Evolutionary conservation across 495 filamentous ascomycete genomes (phyloP), one percentile per base, ranked within the genome.

Genomic region (Aspergillus asperescens): DNA sequence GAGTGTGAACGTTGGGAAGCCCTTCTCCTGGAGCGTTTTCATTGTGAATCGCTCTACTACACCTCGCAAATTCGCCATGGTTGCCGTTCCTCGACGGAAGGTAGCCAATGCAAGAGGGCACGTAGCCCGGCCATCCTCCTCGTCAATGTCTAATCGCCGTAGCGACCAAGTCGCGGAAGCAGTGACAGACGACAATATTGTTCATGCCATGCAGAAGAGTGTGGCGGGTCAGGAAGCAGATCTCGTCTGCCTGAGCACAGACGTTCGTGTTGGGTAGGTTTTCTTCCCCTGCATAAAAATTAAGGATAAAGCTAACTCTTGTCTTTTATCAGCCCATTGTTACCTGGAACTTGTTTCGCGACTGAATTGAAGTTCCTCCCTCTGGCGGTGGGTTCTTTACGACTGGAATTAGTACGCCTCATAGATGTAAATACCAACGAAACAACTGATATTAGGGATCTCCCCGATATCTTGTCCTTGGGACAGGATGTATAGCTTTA

Each of bases 11-110:
- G 80, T 89, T 3, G 89, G 90, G 4, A 80, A 89, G 32, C 78
- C 82, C 10, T 95, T 97, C 64, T 69, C 73, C n/a, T 96, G 91
- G 92, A 77, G 80, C 34, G 81, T 95, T 16, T 90, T 95, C 62
- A 82, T 97, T 18, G 86, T 95, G 44, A 97, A 97, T 65, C 85
- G 87, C 29, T 85, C 80, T 24, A 64, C 71, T 38, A 64, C 74
- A 20, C 69, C 84, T 24, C 83, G 88, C 8, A 94, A 91, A 61
- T 80, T 97, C 22, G 84, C 87, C 6, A 76, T 97, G 18, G 67
- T 87, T n/a, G 84, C 83, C 2, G 80, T 95, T 22, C 88, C 89
- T 0, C 87, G 84, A 54, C 78, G 89, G n/a, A 83, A 85, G 47
- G 77, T 82, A 29, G 77, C 81, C 31, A 84, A 89, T 32, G 66